A percentile compares a stretch with the other conserved stretches of the same genome.
Evolutionary conservation across 345 rosid genomes (phyloP).

Genomic region (Populus nigra): DNA sequence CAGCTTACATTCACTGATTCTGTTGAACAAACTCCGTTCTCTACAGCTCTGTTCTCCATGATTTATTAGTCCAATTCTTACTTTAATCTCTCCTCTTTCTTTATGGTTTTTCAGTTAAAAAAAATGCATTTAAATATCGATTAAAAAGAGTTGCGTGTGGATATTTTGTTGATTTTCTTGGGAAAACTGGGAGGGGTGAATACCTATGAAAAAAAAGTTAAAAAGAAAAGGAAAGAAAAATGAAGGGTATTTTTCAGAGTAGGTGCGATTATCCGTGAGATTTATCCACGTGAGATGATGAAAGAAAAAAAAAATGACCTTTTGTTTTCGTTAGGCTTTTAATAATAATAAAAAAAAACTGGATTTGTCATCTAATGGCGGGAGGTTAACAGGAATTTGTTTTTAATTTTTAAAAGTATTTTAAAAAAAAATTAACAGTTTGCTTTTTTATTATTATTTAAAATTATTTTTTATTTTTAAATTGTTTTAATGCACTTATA

Average conservation of each 20-base stretch:
- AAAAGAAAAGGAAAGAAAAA: neutral
- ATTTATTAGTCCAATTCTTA: neutral
- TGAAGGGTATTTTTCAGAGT: neutral
- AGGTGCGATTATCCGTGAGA: neutral
- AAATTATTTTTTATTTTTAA: too few relatives aligned
- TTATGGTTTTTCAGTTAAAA: neutral
- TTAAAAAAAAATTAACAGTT: too few relatives aligned
- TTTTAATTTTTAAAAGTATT: too few relatives aligned
- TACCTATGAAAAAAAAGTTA: neutral
- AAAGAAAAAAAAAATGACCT: too few relatives aligned
- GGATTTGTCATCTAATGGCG: too few relatives aligned
- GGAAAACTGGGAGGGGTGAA: neutral
- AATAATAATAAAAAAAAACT: too few relatives aligned
- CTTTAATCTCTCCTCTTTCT: neutral
- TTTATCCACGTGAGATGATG: neutral
- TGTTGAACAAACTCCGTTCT: constrained; percentile 57
- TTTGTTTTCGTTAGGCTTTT: too few relatives aligned
- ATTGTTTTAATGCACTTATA: too few relatives aligned
- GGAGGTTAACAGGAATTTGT: too few relatives aligned
- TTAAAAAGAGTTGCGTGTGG: neutral
- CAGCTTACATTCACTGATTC: constrained; percentile 65
- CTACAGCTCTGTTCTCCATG: constrained; percentile 1
- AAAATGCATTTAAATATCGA: neutral
- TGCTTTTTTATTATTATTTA: too few relatives aligned
- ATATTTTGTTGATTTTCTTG: neutral